A percentile compares a stretch with the other conserved stretches of the same genome.
These are phyloP conservation scores for Tritrichomonas foetus DNA, from an alignment of 208 protist genomes.

Conservation along the genomic window DNA sequence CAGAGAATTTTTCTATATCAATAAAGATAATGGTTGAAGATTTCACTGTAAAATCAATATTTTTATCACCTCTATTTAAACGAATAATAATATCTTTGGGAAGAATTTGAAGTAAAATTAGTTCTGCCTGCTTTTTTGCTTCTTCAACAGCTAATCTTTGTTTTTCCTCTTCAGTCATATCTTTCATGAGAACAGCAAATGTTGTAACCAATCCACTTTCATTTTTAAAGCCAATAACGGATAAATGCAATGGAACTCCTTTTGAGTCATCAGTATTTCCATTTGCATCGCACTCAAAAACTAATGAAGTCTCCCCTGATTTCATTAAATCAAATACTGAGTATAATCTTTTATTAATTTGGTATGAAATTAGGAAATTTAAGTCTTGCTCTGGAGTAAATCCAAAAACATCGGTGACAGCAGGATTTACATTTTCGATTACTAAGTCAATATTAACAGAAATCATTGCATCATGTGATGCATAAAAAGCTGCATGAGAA, in stretches of 20 bases:
- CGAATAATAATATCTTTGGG: background rate
- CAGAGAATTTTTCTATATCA: background rate
- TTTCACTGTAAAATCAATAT: background rate
- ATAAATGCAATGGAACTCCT: background rate
- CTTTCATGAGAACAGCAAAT: background rate
- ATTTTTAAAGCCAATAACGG: background rate
- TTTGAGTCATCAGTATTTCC: background rate
- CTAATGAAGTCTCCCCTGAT: background rate
- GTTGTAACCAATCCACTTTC: background rate
- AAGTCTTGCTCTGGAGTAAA: background rate
- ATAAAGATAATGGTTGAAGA: background rate
- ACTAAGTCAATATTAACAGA: background rate
- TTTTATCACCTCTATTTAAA: slow-evolving; percentile 15
- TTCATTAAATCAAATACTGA: background rate
- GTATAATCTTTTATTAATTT: background rate
- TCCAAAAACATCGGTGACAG: background rate
- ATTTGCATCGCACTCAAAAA: background rate
- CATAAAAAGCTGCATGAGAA: background rate
- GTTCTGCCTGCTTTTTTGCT: background rate
- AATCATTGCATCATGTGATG: background rate
- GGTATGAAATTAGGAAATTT: background rate
- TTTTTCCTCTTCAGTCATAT: background rate
- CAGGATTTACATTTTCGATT: background rate
- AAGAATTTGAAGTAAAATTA: background rate
- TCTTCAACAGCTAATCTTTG: background rate